phyloP scores from a whole-genome alignment of 2,329 filamentous ascomycete genomes.

The Sporothrix variecibatus region DNA sequence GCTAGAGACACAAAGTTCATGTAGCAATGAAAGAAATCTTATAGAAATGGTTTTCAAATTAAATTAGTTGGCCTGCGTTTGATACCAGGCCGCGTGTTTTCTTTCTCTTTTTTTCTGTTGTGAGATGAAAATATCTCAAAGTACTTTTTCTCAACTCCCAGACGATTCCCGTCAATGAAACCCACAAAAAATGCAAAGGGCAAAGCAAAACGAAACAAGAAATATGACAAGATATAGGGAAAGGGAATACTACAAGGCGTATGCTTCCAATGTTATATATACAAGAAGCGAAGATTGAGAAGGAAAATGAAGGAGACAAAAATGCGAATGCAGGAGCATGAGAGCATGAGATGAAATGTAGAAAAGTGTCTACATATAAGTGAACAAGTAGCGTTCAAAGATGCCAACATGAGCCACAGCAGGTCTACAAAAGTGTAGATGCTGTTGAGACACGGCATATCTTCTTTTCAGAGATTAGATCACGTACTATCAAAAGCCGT shows the following conservation, averaged over 20 bases:
- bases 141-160: not conserved
- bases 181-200: not conserved
- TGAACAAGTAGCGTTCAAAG: not conserved
- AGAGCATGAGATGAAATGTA: not conserved
- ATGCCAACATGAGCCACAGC: not conserved
- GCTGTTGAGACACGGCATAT: no score
- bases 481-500: slow-evolving; percentile 21
- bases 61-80: not conserved
- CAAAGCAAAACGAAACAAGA: not conserved
- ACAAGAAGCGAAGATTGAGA: slow-evolving; percentile 25
- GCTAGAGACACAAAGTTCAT: not conserved
- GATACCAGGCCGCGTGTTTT: not conserved
- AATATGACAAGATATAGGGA: slow-evolving; percentile 12
- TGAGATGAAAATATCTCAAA: not conserved
- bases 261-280: slow-evolving; percentile 25
- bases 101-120: not conserved
- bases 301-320: not conserved
- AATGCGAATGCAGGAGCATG: not conserved
- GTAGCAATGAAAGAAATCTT: not conserved
- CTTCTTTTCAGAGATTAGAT: slow-evolving; percentile 14
- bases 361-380: not conserved
- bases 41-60: not conserved
- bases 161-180: not conserved
- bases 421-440: not conserved
- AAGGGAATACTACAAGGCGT: slow-evolving; percentile 14